Evolutionary conservation across 495 filamentous ascomycete genomes (phyloP).

Genomic region (Bryoglossum gracile): DNA sequence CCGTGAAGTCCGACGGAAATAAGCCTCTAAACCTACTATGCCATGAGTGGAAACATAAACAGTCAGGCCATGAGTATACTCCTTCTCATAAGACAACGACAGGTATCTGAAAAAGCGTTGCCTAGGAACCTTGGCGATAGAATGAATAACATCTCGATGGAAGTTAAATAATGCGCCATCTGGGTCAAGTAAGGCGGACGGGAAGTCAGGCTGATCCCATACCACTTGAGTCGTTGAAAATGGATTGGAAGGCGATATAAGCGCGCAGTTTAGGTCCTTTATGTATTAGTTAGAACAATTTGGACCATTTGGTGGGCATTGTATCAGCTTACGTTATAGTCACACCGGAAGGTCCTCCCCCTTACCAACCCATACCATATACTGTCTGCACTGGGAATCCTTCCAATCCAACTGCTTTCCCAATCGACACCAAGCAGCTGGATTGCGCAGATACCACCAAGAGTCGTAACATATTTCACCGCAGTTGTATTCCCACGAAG

Average conservation of each 20-base stretch:
- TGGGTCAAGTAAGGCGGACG: slow-evolving; percentile 1
- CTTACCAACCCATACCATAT: slow-evolving; percentile 11
- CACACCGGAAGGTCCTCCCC: not conserved
- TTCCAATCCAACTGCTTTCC: slow-evolving; percentile 14
- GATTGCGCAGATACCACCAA: slow-evolving; percentile 12
- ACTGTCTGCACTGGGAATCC: slow-evolving; percentile 6
- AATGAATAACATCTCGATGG: slow-evolving; percentile 9
- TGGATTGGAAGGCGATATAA: not conserved
- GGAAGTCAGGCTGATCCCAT: slow-evolving; percentile 15
- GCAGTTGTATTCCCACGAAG: too few species aligned
- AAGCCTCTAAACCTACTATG: slow-evolving; percentile 7
- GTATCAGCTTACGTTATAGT: slow-evolving; percentile 16
- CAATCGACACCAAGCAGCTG: slow-evolving; percentile 8
- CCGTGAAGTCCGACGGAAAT: slow-evolving; percentile 5
- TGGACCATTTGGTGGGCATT: not conserved
- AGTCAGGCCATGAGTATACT: slow-evolving; percentile 9
- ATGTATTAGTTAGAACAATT: slow-evolving; percentile 5
- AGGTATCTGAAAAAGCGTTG: slow-evolving; percentile 17
- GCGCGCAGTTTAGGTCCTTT: slow-evolving; percentile 10
- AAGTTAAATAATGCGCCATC: slow-evolving; percentile 12
- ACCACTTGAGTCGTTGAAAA: too few species aligned
- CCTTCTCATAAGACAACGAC: slow-evolving; percentile 3
- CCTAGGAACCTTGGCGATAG: not conserved
- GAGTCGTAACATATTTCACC: not conserved
- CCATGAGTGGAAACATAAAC: slow-evolving; percentile 2